Evolutionary conservation across 345 rosid genomes (phyloP).

Genomic region (Hevea brasiliensis): DNA sequence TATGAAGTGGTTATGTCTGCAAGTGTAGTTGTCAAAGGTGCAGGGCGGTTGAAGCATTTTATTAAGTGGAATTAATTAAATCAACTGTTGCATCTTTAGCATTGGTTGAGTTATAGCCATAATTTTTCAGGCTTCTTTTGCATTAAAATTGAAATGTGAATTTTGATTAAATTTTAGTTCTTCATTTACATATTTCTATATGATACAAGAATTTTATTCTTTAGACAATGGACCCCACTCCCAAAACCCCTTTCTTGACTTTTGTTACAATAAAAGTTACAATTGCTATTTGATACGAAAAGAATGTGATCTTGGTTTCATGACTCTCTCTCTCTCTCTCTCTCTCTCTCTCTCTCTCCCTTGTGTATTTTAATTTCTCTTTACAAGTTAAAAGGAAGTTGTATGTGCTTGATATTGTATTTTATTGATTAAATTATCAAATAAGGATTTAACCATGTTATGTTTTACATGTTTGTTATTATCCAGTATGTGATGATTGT

Average conservation of each 20-base stretch:
- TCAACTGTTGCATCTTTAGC: background rate
- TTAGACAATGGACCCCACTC: background rate
- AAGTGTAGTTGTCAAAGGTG: background rate
- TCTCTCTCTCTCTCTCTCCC: background rate
- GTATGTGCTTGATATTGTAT: background rate
- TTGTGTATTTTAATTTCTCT: background rate
- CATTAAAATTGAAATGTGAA: background rate
- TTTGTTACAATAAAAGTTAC: background rate
- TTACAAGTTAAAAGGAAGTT: background rate
- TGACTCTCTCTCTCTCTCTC: background rate
- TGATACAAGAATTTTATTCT: too few species aligned
- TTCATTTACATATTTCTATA: background rate
- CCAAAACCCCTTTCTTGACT: background rate
- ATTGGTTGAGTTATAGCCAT: background rate
- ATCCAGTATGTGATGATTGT: slow-evolving; percentile 95
- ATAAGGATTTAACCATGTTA: background rate
- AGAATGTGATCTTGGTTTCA: background rate
- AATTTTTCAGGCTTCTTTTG: background rate
- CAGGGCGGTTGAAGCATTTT: background rate
- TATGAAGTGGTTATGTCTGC: background rate
- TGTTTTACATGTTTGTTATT: background rate
- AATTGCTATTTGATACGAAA: background rate
- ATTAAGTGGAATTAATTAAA: background rate
- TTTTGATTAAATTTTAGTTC: background rate
- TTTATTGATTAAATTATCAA: background rate